phyloP scores from a whole-genome alignment of 2,329 filamentous ascomycete genomes.

The Lachnellula occidentalis region DNA sequence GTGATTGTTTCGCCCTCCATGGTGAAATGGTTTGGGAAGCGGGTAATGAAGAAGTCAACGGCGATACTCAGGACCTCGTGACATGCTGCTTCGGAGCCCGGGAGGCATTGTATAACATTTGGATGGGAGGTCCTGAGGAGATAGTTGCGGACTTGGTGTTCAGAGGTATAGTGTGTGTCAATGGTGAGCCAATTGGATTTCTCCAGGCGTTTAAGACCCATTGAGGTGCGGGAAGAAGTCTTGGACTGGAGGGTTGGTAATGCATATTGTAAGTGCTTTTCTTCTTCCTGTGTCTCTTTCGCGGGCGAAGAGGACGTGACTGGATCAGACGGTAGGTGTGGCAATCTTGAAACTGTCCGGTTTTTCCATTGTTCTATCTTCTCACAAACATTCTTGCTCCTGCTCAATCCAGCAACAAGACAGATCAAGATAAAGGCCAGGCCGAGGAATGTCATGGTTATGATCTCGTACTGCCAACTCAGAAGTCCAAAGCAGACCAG shows the following conservation, averaged over 20 bases:
- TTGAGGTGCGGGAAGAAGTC: slow-evolving; percentile 34
- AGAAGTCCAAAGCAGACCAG: background rate
- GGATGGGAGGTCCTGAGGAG: slow-evolving; percentile 35
- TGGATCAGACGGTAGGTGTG: background rate
- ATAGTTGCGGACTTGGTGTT: slow-evolving; percentile 37
- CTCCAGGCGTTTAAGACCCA: slow-evolving; percentile 43
- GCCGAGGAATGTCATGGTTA: background rate
- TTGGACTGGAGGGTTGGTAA: slow-evolving; percentile 19
- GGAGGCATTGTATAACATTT: slow-evolving; percentile 41
- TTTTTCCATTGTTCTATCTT: background rate
- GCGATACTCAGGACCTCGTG: slow-evolving; percentile 43
- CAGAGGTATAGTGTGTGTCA: slow-evolving; percentile 40
- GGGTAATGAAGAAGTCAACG: slow-evolving; percentile 37
- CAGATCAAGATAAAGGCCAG: background rate
- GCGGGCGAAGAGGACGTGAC: background rate
- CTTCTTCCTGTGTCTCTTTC: slow-evolving; percentile 7
- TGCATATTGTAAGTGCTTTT: slow-evolving; percentile 17
- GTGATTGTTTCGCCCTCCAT: slow-evolving; percentile 32
- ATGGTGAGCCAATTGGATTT: slow-evolving; percentile 43
- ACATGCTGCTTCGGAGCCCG: slow-evolving; percentile 40
- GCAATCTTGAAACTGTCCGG: background rate
- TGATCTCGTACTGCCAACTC: background rate
- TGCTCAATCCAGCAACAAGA: background rate
- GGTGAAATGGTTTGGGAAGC: slow-evolving; percentile 40
- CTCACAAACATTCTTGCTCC: background rate